phyloP scores from a whole-genome alignment of 345 rosid species.

The Populus davidiana region DNA sequence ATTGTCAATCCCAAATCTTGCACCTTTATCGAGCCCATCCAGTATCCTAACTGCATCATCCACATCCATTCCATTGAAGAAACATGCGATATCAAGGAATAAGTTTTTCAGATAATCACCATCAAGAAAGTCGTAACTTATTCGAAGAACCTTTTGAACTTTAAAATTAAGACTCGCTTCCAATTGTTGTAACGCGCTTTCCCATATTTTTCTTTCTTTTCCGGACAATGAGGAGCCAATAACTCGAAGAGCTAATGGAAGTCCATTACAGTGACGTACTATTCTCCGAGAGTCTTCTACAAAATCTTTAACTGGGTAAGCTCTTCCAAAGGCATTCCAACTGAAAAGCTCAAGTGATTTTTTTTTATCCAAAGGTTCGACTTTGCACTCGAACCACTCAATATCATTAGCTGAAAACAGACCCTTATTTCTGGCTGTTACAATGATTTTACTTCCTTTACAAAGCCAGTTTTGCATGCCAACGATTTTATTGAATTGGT shows the following conservation, averaged over 20 bases:
- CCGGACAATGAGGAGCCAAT: not conserved
- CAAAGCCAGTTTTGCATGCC: too few species aligned
- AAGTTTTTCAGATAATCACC: not conserved
- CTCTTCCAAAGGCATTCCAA: too few species aligned
- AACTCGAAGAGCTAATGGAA: not conserved
- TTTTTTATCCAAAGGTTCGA: too few species aligned
- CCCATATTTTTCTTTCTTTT: not conserved
- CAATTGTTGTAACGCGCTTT: not conserved
- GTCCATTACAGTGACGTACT: not conserved
- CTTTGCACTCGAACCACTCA: fast-evolving
- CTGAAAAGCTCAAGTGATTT: too few species aligned
- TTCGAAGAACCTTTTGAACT: not conserved
- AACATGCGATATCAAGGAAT: conserved; percentile 1
- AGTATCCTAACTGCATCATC: not conserved
- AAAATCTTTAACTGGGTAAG: too few species aligned
- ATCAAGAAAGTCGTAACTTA: not conserved
- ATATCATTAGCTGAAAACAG: too few species aligned
- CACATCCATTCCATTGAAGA: not conserved
- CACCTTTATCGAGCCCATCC: not conserved
- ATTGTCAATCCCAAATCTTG: not conserved
- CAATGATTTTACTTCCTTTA: too few species aligned
- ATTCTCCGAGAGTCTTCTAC: too few species aligned
- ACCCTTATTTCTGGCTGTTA: too few species aligned
- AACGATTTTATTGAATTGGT: too few species aligned
- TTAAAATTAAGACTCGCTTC: not conserved